Conservation (phyloP, 2,329 filamentous ascomycete species). For the Aspergillus vadensis region DNA sequence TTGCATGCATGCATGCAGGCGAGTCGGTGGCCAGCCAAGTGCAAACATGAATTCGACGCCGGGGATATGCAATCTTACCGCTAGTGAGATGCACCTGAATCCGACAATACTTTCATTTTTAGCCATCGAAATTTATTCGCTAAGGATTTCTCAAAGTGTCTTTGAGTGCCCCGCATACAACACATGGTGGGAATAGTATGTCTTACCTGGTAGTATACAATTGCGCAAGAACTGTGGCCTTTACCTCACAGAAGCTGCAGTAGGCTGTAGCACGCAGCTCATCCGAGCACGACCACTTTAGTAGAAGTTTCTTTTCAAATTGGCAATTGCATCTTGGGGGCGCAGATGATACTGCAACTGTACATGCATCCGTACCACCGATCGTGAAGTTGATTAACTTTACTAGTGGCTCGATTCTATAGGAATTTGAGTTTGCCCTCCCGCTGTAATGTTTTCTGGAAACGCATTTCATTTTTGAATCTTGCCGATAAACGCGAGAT, state of each 20-base stretch:
- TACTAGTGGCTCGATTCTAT: slow-evolving; percentile 4
- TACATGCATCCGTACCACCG: background rate
- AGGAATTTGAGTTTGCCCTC: slow-evolving; percentile 2
- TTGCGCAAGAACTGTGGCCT: too few relatives aligned
- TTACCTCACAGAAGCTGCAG: too few relatives aligned
- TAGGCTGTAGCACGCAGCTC: too few relatives aligned
- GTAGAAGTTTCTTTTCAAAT: background rate
- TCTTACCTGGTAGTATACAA: too few relatives aligned
- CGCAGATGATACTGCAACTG: background rate
- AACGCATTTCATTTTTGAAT: background rate
- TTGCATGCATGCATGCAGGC: background rate
- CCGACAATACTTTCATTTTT: background rate
- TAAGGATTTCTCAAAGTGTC: too few relatives aligned
- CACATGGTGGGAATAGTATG: too few relatives aligned
- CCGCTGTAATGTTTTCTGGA: background rate
- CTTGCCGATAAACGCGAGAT: slow-evolving; percentile 4
- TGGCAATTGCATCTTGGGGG: background rate
- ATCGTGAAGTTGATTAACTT: background rate
- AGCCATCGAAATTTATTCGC: too few relatives aligned
- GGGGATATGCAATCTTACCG: background rate
- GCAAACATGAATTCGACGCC: background rate
- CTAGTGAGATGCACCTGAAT: background rate
- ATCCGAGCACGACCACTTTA: too few relatives aligned
- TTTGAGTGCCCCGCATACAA: too few relatives aligned
- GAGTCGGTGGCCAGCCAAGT: background rate